Conservation (phyloP, 2,329 filamentous ascomycete species). For the Escovopsis weberi region DNA sequence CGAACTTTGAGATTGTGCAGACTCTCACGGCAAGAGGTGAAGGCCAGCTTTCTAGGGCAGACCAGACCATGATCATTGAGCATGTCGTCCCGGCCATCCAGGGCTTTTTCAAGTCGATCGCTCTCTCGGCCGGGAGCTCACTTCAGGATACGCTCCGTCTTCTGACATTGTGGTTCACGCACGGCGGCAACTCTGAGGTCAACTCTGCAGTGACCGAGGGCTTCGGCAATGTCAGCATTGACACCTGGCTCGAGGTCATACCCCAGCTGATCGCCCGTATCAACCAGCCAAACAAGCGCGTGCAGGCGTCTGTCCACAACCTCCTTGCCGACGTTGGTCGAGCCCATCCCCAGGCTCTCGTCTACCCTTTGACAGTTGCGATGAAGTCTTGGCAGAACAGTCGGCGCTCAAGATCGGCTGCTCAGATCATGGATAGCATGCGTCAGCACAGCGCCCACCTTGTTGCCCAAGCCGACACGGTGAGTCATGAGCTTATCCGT, state of each 20-base stretch:
- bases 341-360: slow-evolving; percentile 86
- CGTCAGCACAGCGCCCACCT: slow-evolving; percentile 82
- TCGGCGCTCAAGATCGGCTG: slow-evolving; percentile 73
- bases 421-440: slow-evolving; percentile 96
- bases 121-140: slow-evolving; percentile 79
- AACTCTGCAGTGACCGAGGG: slow-evolving; percentile 81
- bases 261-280: slow-evolving; percentile 95
- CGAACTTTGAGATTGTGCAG: slow-evolving; percentile 97
- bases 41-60: slow-evolving; percentile 28
- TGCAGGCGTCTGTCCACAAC: slow-evolving; percentile 83
- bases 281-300: slow-evolving; percentile 82
- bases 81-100: slow-evolving; percentile 90
- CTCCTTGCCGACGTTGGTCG: slow-evolving; percentile 85
- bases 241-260: slow-evolving; percentile 97
- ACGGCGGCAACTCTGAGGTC: slow-evolving; percentile 79
- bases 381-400: slow-evolving; percentile 85
- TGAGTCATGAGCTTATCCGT: slow-evolving; percentile 91
- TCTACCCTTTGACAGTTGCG: slow-evolving; percentile 92
- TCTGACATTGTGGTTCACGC: slow-evolving; percentile 89
- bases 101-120: slow-evolving; percentile 96
- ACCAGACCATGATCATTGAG: slow-evolving; percentile 57
- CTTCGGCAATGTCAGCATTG: slow-evolving; percentile 80
- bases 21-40: slow-evolving; percentile 55
- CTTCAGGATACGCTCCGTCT: slow-evolving; percentile 88
- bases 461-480: slow-evolving; percentile 87